Conservation (phyloP, 768 basidiomycete genomes). For the Russula foetens region DNA sequence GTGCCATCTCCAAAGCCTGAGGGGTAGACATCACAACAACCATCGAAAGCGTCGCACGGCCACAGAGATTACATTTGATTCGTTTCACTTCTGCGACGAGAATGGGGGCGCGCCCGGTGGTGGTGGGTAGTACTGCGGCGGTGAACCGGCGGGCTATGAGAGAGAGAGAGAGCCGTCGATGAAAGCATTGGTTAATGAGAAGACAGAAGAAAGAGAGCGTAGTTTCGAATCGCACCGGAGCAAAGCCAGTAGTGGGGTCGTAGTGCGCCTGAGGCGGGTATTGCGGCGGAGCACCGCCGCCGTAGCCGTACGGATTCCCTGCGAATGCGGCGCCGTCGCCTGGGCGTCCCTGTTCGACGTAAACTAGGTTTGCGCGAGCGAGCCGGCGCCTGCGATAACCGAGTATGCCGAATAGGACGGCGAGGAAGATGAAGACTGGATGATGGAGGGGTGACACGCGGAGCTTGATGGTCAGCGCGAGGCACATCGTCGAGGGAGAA, state of each 20-base stretch:
- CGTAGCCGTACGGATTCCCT: not conserved
- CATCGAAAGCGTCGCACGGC: too few species aligned
- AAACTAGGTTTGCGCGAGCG: not conserved
- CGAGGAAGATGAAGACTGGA: not conserved
- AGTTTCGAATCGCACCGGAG: not conserved
- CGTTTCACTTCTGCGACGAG: not conserved
- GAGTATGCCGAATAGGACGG: not conserved
- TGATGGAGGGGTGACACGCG: not conserved
- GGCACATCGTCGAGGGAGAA: not conserved
- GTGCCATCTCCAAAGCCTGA: too few species aligned
- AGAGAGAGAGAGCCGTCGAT: not conserved
- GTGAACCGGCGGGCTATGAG: not conserved
- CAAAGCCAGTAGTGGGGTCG: not conserved
- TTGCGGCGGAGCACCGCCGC: not conserved
- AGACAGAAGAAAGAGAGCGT: not conserved
- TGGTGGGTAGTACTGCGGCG: not conserved
- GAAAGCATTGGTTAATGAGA: too few species aligned
- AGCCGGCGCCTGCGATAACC: not conserved
- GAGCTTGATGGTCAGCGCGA: too few species aligned
- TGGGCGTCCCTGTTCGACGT: not conserved
- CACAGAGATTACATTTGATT: too few species aligned
- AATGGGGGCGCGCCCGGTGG: not conserved
- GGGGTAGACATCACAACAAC: too few species aligned
- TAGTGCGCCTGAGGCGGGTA: constrained; percentile 4
- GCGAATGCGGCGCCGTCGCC: not conserved